Conservation (phyloP, 257 asterid genomes). For the Plantago elongata region DNA sequence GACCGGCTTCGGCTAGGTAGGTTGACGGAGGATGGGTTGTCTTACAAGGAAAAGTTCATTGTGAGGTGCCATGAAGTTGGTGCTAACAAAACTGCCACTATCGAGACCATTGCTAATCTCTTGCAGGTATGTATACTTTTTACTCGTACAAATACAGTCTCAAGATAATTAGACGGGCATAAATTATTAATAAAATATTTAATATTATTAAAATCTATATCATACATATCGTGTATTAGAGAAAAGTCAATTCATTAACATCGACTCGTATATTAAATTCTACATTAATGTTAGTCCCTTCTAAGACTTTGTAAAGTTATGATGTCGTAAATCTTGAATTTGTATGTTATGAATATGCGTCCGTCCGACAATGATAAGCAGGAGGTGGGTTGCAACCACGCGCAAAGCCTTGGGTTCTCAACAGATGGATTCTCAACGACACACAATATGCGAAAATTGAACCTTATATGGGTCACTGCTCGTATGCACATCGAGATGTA, state of each 20-base stretch:
- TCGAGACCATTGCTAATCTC: conserved; percentile 92
- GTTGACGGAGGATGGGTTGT: conserved; percentile 78
- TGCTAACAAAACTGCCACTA: conserved; percentile 85
- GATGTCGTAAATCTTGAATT: too few species aligned
- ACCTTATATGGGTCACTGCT: conserved; percentile 98
- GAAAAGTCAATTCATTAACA: too few species aligned
- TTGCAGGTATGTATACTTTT: conserved; percentile 56
- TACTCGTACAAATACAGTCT: too few species aligned
- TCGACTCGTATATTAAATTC: too few species aligned
- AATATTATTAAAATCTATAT: too few species aligned
- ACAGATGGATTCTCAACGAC: conserved; percentile 97
- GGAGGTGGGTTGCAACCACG: conserved; percentile 98
- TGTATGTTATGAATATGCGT: not conserved
- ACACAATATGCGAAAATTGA: conserved; percentile 68
- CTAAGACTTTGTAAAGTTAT: not conserved
- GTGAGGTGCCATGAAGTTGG: conserved; percentile 97
- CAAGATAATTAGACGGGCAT: too few species aligned
- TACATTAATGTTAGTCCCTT: too few species aligned
- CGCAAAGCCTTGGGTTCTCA: conserved; percentile 88
- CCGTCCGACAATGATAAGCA: conserved; percentile 21
- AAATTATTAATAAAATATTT: too few species aligned
- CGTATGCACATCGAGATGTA: conserved; percentile 97
- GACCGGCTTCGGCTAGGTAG: conserved; percentile 89
- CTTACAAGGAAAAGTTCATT: conserved; percentile 84
- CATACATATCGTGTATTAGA: too few species aligned